Evolutionary conservation across 2,329 filamentous ascomycete species (phyloP).

Genomic region (Massarina eburnea): DNA sequence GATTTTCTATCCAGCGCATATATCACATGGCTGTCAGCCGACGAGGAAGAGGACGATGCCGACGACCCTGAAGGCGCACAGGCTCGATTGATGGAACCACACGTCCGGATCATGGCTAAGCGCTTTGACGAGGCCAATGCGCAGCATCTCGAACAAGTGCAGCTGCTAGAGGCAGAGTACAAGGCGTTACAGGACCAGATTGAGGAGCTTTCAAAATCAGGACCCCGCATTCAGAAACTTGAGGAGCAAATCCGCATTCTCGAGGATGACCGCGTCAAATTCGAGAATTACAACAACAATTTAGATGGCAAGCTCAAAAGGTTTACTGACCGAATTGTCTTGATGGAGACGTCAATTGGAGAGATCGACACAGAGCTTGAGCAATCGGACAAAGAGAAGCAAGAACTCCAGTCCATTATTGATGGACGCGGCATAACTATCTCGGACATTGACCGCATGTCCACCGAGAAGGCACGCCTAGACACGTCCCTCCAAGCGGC

Average conservation of each 20-base stretch:
- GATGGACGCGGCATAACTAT: conserved; percentile 94
- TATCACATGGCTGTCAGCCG: conserved; percentile 89
- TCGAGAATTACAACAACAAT: conserved; percentile 88
- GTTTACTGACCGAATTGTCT: conserved; percentile 76
- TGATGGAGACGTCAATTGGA: conserved; percentile 83
- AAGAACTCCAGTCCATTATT: conserved; percentile 78
- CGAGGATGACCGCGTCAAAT: conserved; percentile 92
- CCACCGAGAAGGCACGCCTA: conserved; percentile 88
- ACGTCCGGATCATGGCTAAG: conserved; percentile 82
- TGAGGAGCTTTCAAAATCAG: conserved; percentile 83
- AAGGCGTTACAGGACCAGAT: conserved; percentile 80
- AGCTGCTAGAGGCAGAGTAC: conserved; percentile 84
- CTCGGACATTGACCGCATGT: conserved; percentile 99
- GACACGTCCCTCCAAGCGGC: conserved; percentile 83
- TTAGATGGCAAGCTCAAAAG: conserved; percentile 86
- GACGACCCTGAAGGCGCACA: conserved; percentile 79
- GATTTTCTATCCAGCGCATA: conserved; percentile 89
- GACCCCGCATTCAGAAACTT: conserved; percentile 77
- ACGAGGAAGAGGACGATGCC: conserved; percentile 65
- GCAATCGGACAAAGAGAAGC: conserved; percentile 75
- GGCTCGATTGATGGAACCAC: conserved; percentile 69
- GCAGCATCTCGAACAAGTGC: conserved; percentile 80
- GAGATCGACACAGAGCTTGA: conserved; percentile 86
- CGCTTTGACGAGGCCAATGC: conserved; percentile 86
- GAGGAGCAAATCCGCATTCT: conserved; percentile 91